Percentiles rank a stretch among this genome's conserved stretches.
These are phyloP conservation scores for Tolypocladium pustulatum DNA, from an alignment of 2,329 filamentous ascomycete species.

Conservation along the genomic window DNA sequence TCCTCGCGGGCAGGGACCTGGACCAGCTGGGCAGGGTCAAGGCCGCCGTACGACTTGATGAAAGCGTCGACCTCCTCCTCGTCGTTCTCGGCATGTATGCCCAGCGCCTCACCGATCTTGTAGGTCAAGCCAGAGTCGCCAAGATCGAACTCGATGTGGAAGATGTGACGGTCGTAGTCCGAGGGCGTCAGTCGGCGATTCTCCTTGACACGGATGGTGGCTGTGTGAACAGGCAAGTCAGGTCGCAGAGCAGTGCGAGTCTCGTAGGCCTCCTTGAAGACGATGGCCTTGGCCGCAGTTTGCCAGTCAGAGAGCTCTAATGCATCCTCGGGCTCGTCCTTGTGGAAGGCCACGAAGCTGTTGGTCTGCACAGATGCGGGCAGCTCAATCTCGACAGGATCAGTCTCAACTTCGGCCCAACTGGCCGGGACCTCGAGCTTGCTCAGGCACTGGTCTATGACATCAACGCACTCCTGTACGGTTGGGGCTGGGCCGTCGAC, in stretches of 20 bases:
- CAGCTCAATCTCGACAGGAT: conserved; percentile 41
- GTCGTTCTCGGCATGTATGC: conserved; percentile 93
- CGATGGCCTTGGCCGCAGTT: conserved; percentile 72
- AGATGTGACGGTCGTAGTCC: conserved; percentile 96
- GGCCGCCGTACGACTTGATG: conserved; percentile 79
- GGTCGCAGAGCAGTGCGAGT: conserved; percentile 67
- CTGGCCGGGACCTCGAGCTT: conserved; percentile 64
- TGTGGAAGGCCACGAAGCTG: conserved; percentile 75
- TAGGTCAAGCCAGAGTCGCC: conserved; percentile 86
- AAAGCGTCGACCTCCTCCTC: conserved; percentile 68
- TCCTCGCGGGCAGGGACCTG: conserved; percentile 84
- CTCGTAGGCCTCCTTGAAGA: conserved; percentile 89
- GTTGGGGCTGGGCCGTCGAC: conserved; percentile 42
- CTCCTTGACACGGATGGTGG: conserved; percentile 83
- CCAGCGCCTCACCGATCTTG: conserved; percentile 93
- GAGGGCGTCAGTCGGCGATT: conserved; percentile 83
- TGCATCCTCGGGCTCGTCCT: conserved; percentile 59
- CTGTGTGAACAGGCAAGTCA: conserved; percentile 77
- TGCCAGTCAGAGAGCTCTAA: conserved; percentile 65
- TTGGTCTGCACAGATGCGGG: conserved; percentile 59
- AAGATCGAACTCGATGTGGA: conserved; percentile 98
- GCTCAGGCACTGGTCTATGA: conserved; percentile 59
- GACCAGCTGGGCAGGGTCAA: conserved; percentile 75
- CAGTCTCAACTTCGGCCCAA: conserved; percentile 61
- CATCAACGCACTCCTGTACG: conserved; percentile 50